Percentiles rank a stretch among this genome's conserved stretches.
Conservation (phyloP, 2,329 filamentous ascomycete genomes). For the Aspergillus thermomutatus region DNA sequence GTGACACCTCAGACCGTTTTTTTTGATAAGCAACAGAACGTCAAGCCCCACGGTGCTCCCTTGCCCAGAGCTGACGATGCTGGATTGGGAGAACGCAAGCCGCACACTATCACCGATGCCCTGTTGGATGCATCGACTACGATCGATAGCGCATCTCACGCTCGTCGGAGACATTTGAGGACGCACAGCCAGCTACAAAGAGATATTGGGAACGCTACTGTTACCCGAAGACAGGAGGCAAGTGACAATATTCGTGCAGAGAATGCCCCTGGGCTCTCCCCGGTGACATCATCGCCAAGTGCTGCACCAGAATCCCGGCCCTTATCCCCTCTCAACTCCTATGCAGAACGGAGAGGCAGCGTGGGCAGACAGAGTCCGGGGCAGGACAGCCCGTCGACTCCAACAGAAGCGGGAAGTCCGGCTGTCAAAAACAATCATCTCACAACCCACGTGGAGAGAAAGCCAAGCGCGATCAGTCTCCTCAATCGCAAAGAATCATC, state of each 20-base stretch:
- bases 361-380: slow-evolving; percentile 22
- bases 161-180: slow-evolving; percentile 41
- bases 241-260: slow-evolving; percentile 23
- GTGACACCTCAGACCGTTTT: slow-evolving; percentile 86
- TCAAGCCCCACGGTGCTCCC: slow-evolving; percentile 38
- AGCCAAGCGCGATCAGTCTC: slow-evolving; percentile 58
- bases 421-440: slow-evolving; percentile 22
- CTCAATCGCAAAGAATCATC: slow-evolving; percentile 55
- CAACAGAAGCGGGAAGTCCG: slow-evolving; percentile 29
- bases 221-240: slow-evolving; percentile 17
- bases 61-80: slow-evolving; percentile 25
- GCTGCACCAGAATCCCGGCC: slow-evolving; percentile 28
- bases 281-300: slow-evolving; percentile 35
- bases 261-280: slow-evolving; percentile 29
- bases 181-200: slow-evolving; percentile 40
- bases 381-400: slow-evolving; percentile 28
- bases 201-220: slow-evolving; percentile 18
- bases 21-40: slow-evolving; percentile 72
- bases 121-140: slow-evolving; percentile 87
- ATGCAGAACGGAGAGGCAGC: slow-evolving; percentile 32
- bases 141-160: slow-evolving; percentile 63
- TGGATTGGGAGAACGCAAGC: slow-evolving; percentile 39
- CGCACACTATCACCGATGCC: slow-evolving; percentile 84
- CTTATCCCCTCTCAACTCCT: slow-evolving; percentile 33
- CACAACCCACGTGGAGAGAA: slow-evolving; percentile 32